These are phyloP conservation scores for Boletellus ananas DNA, from an alignment of 768 basidiomycete species.

Conservation along the genomic window DNA sequence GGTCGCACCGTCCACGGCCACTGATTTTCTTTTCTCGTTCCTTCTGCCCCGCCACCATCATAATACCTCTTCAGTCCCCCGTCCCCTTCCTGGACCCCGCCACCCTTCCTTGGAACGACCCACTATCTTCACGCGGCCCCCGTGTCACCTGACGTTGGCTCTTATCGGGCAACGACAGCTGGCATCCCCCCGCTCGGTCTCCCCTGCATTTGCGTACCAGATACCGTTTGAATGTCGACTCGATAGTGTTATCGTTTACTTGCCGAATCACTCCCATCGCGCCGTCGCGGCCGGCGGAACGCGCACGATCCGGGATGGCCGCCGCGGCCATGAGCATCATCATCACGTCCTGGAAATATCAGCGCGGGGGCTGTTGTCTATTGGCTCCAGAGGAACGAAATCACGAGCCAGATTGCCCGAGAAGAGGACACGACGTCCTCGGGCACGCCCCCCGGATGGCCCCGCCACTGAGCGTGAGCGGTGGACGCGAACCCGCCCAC, in stretches of 20 bases:
- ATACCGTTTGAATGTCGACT: background rate
- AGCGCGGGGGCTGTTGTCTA: background rate
- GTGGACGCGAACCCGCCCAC: background rate
- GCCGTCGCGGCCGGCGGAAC: background rate
- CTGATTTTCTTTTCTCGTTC: background rate
- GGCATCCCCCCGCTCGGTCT: background rate
- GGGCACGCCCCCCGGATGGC: background rate
- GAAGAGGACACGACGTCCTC: background rate
- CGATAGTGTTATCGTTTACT: background rate
- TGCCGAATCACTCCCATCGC: background rate
- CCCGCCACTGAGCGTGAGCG: background rate
- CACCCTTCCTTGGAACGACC: conserved; percentile 7
- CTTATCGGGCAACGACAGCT: conserved; percentile 10
- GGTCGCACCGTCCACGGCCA: too few relatives aligned
- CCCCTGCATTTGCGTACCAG: background rate
- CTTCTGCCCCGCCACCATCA: conserved; percentile 1
- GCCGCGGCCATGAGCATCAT: conserved; percentile 9
- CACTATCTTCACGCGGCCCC: conserved; percentile 11
- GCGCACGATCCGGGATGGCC: conserved; percentile 2
- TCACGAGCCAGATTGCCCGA: conserved; percentile 11
- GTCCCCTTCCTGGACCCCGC: conserved; percentile 5
- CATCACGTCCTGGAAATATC: conserved; percentile 6
- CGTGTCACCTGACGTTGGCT: conserved; percentile 1
- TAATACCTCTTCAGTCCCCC: conserved; percentile 2
- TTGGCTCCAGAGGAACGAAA: background rate